Base-by-base conservation (phyloP, 1,284 basidiomycete genomes). In the Sporisorium scitamineum region DNA sequence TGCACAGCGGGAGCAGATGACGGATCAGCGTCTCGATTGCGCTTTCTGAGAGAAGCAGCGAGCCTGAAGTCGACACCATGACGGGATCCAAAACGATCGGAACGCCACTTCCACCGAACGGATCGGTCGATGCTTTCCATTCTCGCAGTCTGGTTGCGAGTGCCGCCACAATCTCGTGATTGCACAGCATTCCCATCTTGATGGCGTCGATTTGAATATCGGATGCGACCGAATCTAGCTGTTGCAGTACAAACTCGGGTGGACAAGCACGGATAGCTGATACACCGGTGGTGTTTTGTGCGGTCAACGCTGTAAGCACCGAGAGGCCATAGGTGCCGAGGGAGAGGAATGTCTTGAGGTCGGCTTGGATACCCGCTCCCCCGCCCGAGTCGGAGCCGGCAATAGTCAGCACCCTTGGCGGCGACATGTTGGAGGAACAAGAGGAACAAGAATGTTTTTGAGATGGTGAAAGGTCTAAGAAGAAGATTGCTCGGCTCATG, bases 21-120 rank as follows among this genome's bases (percentile, higher is more conserved):
- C 85, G 64, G 11, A 90, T 87, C 59, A 97, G 83, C 1, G 89
- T 87, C 5, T 88, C 85, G 47, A 95, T 84, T 0, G 94, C 93
- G 11, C 90, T 89, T 6, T 89, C 85, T 3, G 91, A 88, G 4
- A 97, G 88, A 0, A 98, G 88, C 9, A 89, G 89, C 78, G 95
- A 93, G 2, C 95, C 94, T 0, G 94, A 95, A 0, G 95, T 97
- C 2, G 94, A 94, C 0, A 97, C 93, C 85, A 92, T 95, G 24
- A 98, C 95, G 0, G 95, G 95, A 84, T 85, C 84, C 27, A 85
- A 55, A 0, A 85, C 80, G 50, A 85, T 64, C 1, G 82, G 78
- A 2, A 70, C 60, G 8, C 45, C n/a, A 14, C 18, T 20, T 13
- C 69, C 74, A 1, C 65, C 69, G 20, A 58, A 57, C 5, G 51